A percentile compares a stretch with the other conserved stretches of the same genome.
These are phyloP conservation scores for Coemansia sp. DNA, from an alignment of 371 early-diverging fungal genomes.

Conservation along the genomic window DNA sequence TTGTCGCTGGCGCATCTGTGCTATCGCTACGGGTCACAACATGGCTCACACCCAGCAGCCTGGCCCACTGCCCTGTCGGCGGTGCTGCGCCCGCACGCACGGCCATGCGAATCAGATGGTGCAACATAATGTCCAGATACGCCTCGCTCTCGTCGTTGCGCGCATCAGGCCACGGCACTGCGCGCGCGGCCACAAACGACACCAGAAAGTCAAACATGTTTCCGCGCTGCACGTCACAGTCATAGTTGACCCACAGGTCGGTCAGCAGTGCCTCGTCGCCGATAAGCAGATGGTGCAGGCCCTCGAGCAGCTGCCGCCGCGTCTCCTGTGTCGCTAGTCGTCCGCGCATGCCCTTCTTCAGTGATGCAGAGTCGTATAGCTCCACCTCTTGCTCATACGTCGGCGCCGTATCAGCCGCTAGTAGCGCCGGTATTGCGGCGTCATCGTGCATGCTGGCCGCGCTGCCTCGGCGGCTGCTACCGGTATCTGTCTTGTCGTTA, in stretches of 20 bases:
- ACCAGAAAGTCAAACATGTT: constrained; percentile 87
- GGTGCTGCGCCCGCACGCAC: constrained; percentile 59
- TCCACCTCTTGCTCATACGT: constrained; percentile 44
- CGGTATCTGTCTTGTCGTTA: constrained; percentile 3
- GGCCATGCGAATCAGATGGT: constrained; percentile 77
- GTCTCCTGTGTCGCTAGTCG: constrained; percentile 68
- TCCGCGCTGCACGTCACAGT: constrained; percentile 77
- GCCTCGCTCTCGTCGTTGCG: constrained; percentile 45
- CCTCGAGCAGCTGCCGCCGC: constrained; percentile 79
- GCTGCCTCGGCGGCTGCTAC: constrained; percentile 20
- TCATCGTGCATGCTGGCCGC: neutral
- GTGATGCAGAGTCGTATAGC: constrained; percentile 48
- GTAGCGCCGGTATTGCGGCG: constrained; percentile 13
- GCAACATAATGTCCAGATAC: constrained; percentile 78
- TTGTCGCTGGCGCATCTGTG: neutral
- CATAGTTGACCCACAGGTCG: constrained; percentile 93
- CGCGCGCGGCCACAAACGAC: constrained; percentile 64
- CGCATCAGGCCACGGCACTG: constrained; percentile 45
- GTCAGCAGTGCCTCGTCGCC: constrained; percentile 74
- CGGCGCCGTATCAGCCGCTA: constrained; percentile 32
- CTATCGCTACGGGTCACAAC: neutral
- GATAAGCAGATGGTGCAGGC: constrained; percentile 66
- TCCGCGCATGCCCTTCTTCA: constrained; percentile 55
- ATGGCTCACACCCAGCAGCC: constrained; percentile 32
- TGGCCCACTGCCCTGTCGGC: constrained; percentile 33